A percentile compares a stretch with the other conserved stretches of the same genome.
phyloP scores from a whole-genome alignment of 2,329 filamentous ascomycete genomes.

The Xylariomycetidae sp. region DNA sequence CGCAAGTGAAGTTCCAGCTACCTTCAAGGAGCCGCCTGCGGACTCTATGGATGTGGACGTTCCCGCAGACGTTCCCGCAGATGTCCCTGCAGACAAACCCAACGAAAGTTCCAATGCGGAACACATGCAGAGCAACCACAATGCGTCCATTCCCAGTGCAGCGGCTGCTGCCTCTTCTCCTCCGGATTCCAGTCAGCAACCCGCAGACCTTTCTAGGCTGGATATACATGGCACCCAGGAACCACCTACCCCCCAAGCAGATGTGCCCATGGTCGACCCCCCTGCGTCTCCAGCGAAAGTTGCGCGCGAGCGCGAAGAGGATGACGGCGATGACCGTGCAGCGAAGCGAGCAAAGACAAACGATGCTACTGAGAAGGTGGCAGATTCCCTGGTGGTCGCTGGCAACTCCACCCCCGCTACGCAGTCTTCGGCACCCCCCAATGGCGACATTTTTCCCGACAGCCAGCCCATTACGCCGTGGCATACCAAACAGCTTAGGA shows the following conservation, averaged over 20 bases:
- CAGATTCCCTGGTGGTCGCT: slow-evolving; percentile 21
- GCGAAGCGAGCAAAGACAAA: slow-evolving; percentile 79
- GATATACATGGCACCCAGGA: slow-evolving; percentile 24
- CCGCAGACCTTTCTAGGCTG: slow-evolving; percentile 25
- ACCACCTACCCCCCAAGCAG: slow-evolving; percentile 15
- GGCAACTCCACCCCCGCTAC: slow-evolving; percentile 11
- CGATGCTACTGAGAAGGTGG: slow-evolving; percentile 27
- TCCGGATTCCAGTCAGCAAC: slow-evolving; percentile 24
- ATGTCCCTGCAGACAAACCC: slow-evolving; percentile 15
- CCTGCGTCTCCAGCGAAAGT: slow-evolving; percentile 43
- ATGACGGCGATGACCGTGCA: slow-evolving; percentile 58
- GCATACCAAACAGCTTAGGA: slow-evolving; percentile 34
- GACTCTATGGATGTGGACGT: slow-evolving; percentile 27
- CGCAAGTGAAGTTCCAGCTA: too few relatives aligned
- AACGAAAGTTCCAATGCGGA: slow-evolving; percentile 16
- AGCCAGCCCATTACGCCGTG: slow-evolving; percentile 38
- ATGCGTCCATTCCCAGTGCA: slow-evolving; percentile 18
- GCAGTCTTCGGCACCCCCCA: slow-evolving; percentile 21
- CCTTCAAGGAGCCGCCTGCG: slow-evolving; percentile 1
- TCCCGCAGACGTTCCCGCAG: slow-evolving; percentile 15
- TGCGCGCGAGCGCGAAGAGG: slow-evolving; percentile 72
- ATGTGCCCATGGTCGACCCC: slow-evolving; percentile 19
- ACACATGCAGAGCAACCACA: slow-evolving; percentile 15
- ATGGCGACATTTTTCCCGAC: slow-evolving; percentile 31
- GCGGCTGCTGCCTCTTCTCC: slow-evolving; percentile 21